Percentiles rank a stretch among this genome's conserved stretches.
Conservation (phyloP, 2,329 filamentous ascomycete genomes). For the Ascochyta pisi region DNA sequence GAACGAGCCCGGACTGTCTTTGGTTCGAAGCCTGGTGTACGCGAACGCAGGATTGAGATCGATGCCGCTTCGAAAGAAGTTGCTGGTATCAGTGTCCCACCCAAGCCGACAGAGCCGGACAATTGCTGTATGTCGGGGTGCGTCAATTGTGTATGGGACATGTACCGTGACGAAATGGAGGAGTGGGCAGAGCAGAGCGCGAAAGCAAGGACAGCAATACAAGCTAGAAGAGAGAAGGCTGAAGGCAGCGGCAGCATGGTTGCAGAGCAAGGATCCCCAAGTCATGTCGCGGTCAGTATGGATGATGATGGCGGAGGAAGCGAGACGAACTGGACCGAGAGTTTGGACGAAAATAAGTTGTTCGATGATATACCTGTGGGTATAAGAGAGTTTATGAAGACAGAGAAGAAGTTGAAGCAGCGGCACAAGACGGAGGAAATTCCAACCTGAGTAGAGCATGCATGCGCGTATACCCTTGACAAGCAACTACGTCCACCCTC, state of each 20-base stretch:
- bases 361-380: conserved; percentile 87
- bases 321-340: conserved; percentile 67
- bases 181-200: conserved; percentile 75
- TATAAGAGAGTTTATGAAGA: conserved; percentile 96
- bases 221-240: conserved; percentile 37
- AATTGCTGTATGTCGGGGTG: conserved; percentile 99
- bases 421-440: conserved; percentile 69
- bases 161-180: conserved; percentile 89
- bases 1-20: conserved; percentile 75
- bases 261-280: conserved; percentile 51
- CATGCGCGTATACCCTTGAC: conserved; percentile 22
- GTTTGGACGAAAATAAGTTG: conserved; percentile 65
- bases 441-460: conserved; percentile 21
- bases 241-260: conserved; percentile 47
- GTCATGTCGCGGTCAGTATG: conserved; percentile 66
- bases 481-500: conserved; percentile 8
- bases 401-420: conserved; percentile 86
- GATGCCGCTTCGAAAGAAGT: conserved; percentile 68
- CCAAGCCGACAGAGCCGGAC: conserved; percentile 85
- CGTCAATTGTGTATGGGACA: conserved; percentile 96
- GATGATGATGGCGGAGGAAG: conserved; percentile 83
- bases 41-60: conserved; percentile 70
- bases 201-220: conserved; percentile 66
- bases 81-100: conserved; percentile 83
- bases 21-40: conserved; percentile 77